Evolutionary conservation across 1,284 basidiomycete species (phyloP).

Genomic region (Singerocomus inundabilis): DNA sequence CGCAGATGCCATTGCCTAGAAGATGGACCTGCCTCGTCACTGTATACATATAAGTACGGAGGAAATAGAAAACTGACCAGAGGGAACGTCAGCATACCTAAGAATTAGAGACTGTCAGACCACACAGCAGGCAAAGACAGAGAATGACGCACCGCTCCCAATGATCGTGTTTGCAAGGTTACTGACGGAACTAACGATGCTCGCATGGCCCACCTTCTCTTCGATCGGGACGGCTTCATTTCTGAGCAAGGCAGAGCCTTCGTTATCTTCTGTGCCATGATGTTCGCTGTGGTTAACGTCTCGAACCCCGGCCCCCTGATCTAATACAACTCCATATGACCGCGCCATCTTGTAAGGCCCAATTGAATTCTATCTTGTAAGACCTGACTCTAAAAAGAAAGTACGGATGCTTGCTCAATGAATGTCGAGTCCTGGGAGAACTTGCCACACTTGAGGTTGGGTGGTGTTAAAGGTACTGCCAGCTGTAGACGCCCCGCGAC

Average conservation of each 20-base stretch:
- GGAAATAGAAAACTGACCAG: constrained; percentile 45
- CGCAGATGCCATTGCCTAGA: constrained; percentile 79
- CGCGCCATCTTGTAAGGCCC: constrained; percentile 60
- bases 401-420: neutral
- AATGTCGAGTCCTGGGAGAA: neutral
- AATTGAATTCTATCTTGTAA: no score
- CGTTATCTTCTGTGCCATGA: constrained; percentile 39
- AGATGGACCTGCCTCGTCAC: constrained; percentile 9
- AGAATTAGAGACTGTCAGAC: constrained; percentile 2
- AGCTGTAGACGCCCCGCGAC: no score
- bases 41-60: neutral
- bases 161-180: constrained; percentile 88
- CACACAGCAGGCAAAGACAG: neutral
- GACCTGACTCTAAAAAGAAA: no score
- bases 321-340: constrained; percentile 59
- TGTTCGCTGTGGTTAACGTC: neutral
- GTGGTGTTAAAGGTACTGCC: no score
- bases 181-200: constrained; percentile 62
- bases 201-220: constrained; percentile 69
- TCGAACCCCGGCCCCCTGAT: constrained; percentile 19
- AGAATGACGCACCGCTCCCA: constrained; percentile 68
- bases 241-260: constrained; percentile 54
- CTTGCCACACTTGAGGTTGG: neutral
- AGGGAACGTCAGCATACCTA: constrained; percentile 83
- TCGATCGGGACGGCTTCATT: constrained; percentile 34